Conservation (phyloP, 169 alveolate species). For the Babesia ovata region DNA sequence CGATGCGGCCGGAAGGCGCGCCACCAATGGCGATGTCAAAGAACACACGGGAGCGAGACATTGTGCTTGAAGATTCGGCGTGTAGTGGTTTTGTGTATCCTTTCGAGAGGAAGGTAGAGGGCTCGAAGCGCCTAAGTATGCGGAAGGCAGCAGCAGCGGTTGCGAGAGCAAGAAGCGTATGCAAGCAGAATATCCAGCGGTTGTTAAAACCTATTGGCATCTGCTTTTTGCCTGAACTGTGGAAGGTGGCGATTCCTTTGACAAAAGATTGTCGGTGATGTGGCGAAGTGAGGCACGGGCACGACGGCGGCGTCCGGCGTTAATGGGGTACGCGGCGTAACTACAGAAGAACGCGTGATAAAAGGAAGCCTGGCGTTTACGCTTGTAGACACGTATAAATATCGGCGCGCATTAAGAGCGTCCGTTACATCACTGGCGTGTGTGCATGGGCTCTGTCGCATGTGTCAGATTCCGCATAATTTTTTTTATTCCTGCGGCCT, state of each 20-base stretch:
- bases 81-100: neutral
- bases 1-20: constrained; percentile 64
- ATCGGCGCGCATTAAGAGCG: no score
- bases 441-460: no score
- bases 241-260: neutral
- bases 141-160: constrained; percentile 25
- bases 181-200: neutral
- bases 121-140: neutral
- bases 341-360: neutral
- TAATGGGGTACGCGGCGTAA: constrained; percentile 1
- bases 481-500: no score
- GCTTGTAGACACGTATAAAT: no score
- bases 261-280: constrained; percentile 4
- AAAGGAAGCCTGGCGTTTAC: no score
- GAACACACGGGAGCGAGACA: constrained; percentile 65
- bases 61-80: constrained; percentile 6
- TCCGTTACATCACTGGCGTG: no score
- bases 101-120: neutral
- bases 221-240: neutral
- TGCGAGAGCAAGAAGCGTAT: neutral
- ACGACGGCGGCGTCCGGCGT: neutral
- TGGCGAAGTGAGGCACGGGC: neutral
- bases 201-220: neutral
- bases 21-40: constrained; percentile 71
- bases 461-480: no score